Evolutionary conservation across 2,329 filamentous ascomycete species (phyloP).

Genomic region (Tympanopsis confertula): DNA sequence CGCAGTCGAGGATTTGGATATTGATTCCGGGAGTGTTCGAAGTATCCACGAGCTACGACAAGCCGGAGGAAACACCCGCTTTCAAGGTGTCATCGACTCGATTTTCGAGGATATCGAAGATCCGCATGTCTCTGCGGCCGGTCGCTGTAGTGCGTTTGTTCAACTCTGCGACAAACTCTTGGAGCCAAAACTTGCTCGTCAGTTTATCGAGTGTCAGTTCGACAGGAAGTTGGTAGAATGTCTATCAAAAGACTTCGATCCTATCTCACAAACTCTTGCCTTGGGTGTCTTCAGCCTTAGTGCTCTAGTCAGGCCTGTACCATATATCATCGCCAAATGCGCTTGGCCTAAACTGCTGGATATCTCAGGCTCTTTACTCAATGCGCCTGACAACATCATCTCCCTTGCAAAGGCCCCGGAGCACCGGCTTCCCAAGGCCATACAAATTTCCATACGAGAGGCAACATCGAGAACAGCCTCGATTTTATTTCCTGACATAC

Average conservation of each 20-base stretch:
- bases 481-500: no score
- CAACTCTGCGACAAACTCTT: slow-evolving; percentile 40
- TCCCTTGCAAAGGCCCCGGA: background rate
- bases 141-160: slow-evolving; percentile 37
- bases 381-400: background rate
- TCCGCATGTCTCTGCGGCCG: slow-evolving; percentile 25
- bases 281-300: background rate
- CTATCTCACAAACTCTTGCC: background rate
- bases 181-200: slow-evolving; percentile 22
- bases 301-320: background rate
- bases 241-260: background rate
- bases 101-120: slow-evolving; percentile 47
- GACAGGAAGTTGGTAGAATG: background rate
- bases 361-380: background rate
- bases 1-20: slow-evolving; percentile 29
- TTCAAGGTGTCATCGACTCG: slow-evolving; percentile 39
- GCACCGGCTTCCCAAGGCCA: background rate
- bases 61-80: slow-evolving; percentile 42
- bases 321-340: background rate
- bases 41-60: slow-evolving; percentile 51
- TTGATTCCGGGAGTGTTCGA: slow-evolving; percentile 27
- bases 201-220: slow-evolving; percentile 4
- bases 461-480: background rate
- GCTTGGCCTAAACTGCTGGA: background rate
- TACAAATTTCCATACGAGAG: background rate